phyloP scores from a whole-genome alignment of 2,329 filamentous ascomycete species.

The Trichoderma brevicompactum region DNA sequence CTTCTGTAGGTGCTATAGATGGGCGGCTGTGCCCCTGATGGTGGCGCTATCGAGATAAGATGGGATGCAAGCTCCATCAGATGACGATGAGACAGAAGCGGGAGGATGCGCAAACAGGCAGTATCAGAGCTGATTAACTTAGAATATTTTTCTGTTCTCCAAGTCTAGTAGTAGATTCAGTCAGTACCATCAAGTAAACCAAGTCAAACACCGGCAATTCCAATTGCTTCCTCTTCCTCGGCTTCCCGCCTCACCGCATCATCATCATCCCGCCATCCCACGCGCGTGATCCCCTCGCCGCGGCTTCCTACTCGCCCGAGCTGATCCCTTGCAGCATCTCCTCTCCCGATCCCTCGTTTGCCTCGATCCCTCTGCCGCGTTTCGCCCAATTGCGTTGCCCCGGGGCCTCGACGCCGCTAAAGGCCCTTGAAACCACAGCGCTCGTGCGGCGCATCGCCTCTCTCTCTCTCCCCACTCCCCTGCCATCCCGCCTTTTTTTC shows the following conservation, averaged over 20 bases:
- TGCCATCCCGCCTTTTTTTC: conserved; percentile 15
- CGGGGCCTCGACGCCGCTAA: too few relatives aligned
- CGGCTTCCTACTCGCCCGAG: conserved; percentile 1
- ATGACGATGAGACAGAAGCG: neutral
- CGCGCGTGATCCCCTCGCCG: neutral
- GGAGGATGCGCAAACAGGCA: too few relatives aligned
- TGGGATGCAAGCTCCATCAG: neutral
- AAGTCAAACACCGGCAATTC: too few relatives aligned
- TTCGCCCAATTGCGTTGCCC: too few relatives aligned
- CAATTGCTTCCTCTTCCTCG: neutral
- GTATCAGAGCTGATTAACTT: too few relatives aligned
- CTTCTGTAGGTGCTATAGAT: conserved; percentile 12
- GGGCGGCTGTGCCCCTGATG: neutral
- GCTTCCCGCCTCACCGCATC: neutral
- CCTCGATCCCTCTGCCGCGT: neutral
- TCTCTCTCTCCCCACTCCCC: neutral
- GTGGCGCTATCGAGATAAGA: neutral
- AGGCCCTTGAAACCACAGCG: neutral
- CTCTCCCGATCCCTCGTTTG: neutral
- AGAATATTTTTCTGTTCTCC: too few relatives aligned
- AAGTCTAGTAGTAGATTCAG: too few relatives aligned
- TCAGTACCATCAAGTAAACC: too few relatives aligned
- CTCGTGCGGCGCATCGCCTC: neutral
- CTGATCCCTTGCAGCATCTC: neutral
- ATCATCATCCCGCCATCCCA: neutral